Conservation (phyloP, 176 grass and related monocot species). For the Carex littledalei region DNA sequence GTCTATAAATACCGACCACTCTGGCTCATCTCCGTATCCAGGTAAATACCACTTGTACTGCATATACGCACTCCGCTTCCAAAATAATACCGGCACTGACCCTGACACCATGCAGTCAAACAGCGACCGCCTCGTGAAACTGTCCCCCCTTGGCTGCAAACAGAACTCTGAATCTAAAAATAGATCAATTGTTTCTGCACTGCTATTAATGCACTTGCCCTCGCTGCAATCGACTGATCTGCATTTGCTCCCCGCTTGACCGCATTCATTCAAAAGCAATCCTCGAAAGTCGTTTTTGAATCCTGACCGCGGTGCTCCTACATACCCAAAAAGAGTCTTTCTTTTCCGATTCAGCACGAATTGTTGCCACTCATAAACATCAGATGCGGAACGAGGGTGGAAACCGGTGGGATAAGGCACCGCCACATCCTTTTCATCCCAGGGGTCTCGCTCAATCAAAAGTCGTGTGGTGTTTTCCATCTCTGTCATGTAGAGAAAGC, state of each 20-base stretch:
- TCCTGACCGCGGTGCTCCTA: slow-evolving; percentile 48
- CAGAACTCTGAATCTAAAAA: slow-evolving; percentile 80
- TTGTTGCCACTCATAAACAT: slow-evolving; percentile 60
- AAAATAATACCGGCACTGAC: slow-evolving; percentile 84
- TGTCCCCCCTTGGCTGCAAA: slow-evolving; percentile 90
- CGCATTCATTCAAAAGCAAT: slow-evolving; percentile 61
- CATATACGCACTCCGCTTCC: slow-evolving; percentile 66
- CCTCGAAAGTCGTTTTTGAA: slow-evolving; percentile 67
- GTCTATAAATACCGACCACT: slow-evolving; percentile 94
- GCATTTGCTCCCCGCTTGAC: slow-evolving; percentile 40
- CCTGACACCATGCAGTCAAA: slow-evolving; percentile 96
- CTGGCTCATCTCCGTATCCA: slow-evolving; percentile 22
- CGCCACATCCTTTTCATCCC: slow-evolving; percentile 53
- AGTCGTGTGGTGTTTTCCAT: slow-evolving; percentile 79
- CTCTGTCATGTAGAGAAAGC: slow-evolving; percentile 51
- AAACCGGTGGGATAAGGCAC: slow-evolving; percentile 82
- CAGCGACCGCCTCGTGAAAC: slow-evolving; percentile 77
- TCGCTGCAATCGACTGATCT: slow-evolving; percentile 52
- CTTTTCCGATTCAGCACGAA: slow-evolving; percentile 44
- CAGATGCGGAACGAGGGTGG: slow-evolving; percentile 48
- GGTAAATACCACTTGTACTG: slow-evolving; percentile 73
- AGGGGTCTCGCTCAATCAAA: slow-evolving; percentile 46
- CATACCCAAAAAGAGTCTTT: slow-evolving; percentile 53
- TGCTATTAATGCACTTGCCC: slow-evolving; percentile 44
- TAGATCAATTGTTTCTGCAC: slow-evolving; percentile 40